phyloP scores from a whole-genome alignment of 129 eudicot species.

The Helichrysum umbraculigerum region DNA sequence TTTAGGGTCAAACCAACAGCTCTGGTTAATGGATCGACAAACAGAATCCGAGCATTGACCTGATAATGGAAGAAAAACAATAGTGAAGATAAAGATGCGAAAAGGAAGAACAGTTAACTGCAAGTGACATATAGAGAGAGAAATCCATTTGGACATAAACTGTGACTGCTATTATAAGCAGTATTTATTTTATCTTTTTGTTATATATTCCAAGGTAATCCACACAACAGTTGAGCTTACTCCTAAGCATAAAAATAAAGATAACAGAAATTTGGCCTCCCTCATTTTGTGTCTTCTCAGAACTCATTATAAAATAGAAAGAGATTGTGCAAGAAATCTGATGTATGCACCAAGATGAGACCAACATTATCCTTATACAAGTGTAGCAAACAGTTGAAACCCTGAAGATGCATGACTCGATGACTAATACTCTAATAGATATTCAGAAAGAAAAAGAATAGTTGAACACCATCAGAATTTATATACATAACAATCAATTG shows the following conservation, averaged over 20 bases:
- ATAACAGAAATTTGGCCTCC: not conserved
- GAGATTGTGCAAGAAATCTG: too few relatives aligned
- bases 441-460: too few relatives aligned
- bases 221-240: conserved; percentile 9
- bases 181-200: not conserved
- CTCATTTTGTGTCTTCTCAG: too few relatives aligned
- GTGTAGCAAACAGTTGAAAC: not conserved
- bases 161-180: conserved; percentile 11
- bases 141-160: not conserved
- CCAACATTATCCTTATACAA: too few relatives aligned
- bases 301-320: too few relatives aligned
- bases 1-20: conserved; percentile 94
- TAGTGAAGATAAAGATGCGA: conserved; percentile 11
- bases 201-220: not conserved
- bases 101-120: not conserved
- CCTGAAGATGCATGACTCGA: not conserved
- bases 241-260: conserved; percentile 3
- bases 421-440: conserved; percentile 6
- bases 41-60: conserved; percentile 95
- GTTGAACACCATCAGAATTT: not conserved
- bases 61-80: conserved; percentile 33
- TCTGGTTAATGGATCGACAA: conserved; percentile 84
- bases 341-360: too few relatives aligned
- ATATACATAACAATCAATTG: not conserved
- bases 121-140: conserved; percentile 6